Percentiles rank a stretch among this genome's conserved stretches.
phyloP scores from a whole-genome alignment of 805 yeast species.

The Komagataella mondaviorum region DNA sequence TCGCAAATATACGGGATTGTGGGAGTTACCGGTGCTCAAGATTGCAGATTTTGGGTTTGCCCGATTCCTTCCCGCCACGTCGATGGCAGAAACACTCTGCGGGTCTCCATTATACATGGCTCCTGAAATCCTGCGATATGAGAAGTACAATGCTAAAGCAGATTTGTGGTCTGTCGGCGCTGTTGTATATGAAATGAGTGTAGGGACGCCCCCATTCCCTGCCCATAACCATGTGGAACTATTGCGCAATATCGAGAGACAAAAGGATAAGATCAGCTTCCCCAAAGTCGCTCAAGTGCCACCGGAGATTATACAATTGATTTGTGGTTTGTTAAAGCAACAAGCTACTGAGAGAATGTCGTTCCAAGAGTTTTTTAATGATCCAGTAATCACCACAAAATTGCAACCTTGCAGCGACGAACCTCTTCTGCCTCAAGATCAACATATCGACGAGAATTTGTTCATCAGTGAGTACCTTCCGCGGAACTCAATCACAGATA shows the following conservation, averaged over 20 bases:
- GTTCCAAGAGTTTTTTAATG: slow-evolving; percentile 75
- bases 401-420: slow-evolving; percentile 28
- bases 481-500: slow-evolving; percentile 8
- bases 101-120: slow-evolving; percentile 99
- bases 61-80: slow-evolving; percentile 80
- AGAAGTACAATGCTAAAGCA: slow-evolving; percentile 93
- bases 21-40: slow-evolving; percentile 83
- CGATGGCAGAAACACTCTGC: slow-evolving; percentile 93
- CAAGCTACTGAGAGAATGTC: slow-evolving; percentile 83
- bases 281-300: slow-evolving; percentile 58
- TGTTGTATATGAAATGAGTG: slow-evolving; percentile 87
- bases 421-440: slow-evolving; percentile 42
- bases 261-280: slow-evolving; percentile 66
- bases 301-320: slow-evolving; percentile 51
- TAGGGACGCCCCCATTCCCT: slow-evolving; percentile 92
- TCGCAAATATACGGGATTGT: slow-evolving; percentile 55
- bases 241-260: slow-evolving; percentile 70
- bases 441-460: slow-evolving; percentile 52
- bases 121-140: slow-evolving; percentile 88
- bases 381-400: slow-evolving; percentile 48
- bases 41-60: slow-evolving; percentile 98
- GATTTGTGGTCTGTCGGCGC: slow-evolving; percentile 98
- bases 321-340: slow-evolving; percentile 64
- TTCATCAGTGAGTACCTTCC: slow-evolving; percentile 70
- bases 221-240: slow-evolving; percentile 91